These are phyloP conservation scores for Margaritispora aquatica DNA, from an alignment of 495 filamentous ascomycete genomes.

Conservation along the genomic window DNA sequence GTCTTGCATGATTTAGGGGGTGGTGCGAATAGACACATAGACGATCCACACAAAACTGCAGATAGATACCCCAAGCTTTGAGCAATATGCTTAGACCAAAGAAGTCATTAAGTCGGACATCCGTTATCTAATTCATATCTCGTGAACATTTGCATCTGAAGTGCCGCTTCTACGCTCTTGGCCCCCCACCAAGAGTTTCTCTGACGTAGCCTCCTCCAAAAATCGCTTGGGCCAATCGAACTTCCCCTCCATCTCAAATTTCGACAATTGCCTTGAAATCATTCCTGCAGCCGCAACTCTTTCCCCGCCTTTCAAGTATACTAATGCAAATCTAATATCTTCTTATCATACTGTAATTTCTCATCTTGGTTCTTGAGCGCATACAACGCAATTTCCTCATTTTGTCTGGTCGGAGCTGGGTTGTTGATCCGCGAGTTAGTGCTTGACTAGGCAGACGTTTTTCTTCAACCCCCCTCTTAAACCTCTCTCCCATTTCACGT, in stretches of 20 bases:
- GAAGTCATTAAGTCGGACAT: background rate
- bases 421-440: background rate
- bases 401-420: background rate
- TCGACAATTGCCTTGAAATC: conserved; percentile 1
- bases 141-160: background rate
- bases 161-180: background rate
- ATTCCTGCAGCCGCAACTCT: background rate
- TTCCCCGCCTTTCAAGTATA: background rate
- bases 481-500: background rate
- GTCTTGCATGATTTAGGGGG: too few species aligned
- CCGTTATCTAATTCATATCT: background rate
- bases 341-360: conserved; percentile 2
- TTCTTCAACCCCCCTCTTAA: background rate
- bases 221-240: background rate
- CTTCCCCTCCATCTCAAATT: background rate
- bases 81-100: background rate
- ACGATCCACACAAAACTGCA: background rate
- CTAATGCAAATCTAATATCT: background rate
- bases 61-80: background rate
- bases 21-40: too few species aligned
- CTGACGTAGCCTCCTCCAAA: background rate
- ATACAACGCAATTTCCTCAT: background rate
- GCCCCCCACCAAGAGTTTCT: background rate
- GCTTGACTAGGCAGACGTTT: conserved; percentile 8
- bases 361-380: background rate